Conservation (phyloP, 768 basidiomycete genomes). For the Ephemerocybe angulata region DNA sequence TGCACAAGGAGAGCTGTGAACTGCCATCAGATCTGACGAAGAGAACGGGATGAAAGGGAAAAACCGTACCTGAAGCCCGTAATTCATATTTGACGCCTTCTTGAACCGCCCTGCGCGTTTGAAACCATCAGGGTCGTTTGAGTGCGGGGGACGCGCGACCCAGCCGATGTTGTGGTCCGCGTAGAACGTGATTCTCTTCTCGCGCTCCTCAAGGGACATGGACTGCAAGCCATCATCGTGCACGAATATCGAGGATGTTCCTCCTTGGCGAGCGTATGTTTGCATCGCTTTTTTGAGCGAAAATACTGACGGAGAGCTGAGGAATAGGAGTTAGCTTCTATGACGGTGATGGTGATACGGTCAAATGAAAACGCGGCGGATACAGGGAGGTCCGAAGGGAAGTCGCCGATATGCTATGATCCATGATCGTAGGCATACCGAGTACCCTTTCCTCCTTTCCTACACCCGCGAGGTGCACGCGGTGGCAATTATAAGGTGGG, state of each 20-base stretch:
- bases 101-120: slow-evolving; percentile 87
- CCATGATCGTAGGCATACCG: not conserved
- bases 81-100: slow-evolving; percentile 91
- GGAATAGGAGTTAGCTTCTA: not conserved
- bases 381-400: not conserved
- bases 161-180: slow-evolving; percentile 75
- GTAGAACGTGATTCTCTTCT: slow-evolving; percentile 71
- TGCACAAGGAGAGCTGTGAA: slow-evolving; percentile 56
- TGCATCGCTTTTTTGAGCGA: slow-evolving; percentile 85
- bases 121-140: slow-evolving; percentile 57
- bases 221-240: slow-evolving; percentile 84
- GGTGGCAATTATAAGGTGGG: no score
- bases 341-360: no score
- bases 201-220: slow-evolving; percentile 55
- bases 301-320: slow-evolving; percentile 67
- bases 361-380: not conserved
- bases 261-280: slow-evolving; percentile 89
- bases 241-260: slow-evolving; percentile 72
- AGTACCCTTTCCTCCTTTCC: no score
- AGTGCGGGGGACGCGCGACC: slow-evolving; percentile 78
- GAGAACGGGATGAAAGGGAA: not conserved
- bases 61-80: slow-evolving; percentile 46
- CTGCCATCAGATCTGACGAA: not conserved
- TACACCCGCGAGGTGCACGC: no score
- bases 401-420: not conserved